Base-by-base conservation (phyloP, 306 rosid genomes). In the Quercus glauca region DNA sequence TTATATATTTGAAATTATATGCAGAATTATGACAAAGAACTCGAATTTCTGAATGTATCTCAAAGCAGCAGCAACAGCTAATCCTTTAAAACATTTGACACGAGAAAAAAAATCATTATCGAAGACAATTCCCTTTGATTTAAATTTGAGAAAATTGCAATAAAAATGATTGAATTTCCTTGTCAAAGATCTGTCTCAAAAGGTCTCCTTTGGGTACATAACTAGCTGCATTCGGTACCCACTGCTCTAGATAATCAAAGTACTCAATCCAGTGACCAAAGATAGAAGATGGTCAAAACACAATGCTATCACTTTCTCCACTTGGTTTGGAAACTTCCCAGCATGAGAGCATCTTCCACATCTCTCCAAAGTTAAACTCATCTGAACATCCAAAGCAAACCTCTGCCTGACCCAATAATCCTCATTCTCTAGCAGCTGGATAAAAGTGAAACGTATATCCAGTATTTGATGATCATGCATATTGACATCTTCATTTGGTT, bases 351-450 rank as follows among this genome's bases (percentile, higher is more conserved):
- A 78, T 77, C 87, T 80, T 29, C 79, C 59, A 11, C 83, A 64
- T 68, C 75, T 80, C 82, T 88, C 87, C 75, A 82, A 57, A 64
- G 80, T 64, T 37, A 91, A 92, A 83, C 92, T 90, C 83, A 81
- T 85, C 28, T 93, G 98, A 69, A 91, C 91, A 82, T 92, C 94
- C 26, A 73, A 71, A 19, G n/a, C 89, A 65, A 95, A 88, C 77
- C 80, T 86, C 80, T 84, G 76, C 84, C 99, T 86, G 69, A 91
- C 86, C 5, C 57, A 82, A 29, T 93, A 94, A 70, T 95, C 97
- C 76, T 95, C 99, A 57, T 95, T 98, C 92, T 95, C 98, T 81
- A 95, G 82, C 80, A 93, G 94, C 88, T 80, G 87, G 86, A 95
- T 89, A 81, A 98, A 92, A 33, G 94, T 84, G 86, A 84, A 88